phyloP scores from a whole-genome alignment of 306 rosid genomes.

The Quillaja saponaria region DNA sequence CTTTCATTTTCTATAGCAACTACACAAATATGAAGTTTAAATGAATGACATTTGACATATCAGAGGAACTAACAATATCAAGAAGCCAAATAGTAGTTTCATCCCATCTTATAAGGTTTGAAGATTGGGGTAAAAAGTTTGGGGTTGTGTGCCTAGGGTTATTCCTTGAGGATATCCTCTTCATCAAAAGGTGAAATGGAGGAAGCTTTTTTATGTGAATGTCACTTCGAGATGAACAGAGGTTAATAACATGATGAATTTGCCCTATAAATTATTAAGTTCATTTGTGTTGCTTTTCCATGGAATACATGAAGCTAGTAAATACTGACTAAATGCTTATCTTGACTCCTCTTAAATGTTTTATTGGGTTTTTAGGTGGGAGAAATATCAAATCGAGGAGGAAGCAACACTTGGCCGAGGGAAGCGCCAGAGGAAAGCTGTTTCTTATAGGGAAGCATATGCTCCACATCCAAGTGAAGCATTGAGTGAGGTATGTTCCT shows the following conservation, averaged over 20 bases:
- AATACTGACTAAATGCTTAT: slow-evolving; percentile 24
- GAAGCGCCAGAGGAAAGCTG: slow-evolving; percentile 93
- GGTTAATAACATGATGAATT: slow-evolving; percentile 31
- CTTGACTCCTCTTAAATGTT: slow-evolving; percentile 19
- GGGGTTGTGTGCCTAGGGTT: too few species aligned
- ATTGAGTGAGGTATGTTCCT: slow-evolving; percentile 70
- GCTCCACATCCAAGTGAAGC: slow-evolving; percentile 83
- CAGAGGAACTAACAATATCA: too few species aligned
- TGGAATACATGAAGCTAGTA: slow-evolving; percentile 22
- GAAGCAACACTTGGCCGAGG: slow-evolving; percentile 99
- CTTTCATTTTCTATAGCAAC: slow-evolving; percentile 10
- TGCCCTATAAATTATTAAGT: not conserved
- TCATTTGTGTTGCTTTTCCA: slow-evolving; percentile 22
- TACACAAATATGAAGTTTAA: slow-evolving; percentile 11
- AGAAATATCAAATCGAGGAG: slow-evolving; percentile 94
- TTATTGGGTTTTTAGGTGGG: slow-evolving; percentile 72
- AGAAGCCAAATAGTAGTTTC: too few species aligned
- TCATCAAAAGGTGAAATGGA: slow-evolving; percentile 22
- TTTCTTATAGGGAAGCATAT: slow-evolving; percentile 91
- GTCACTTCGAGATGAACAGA: too few species aligned
- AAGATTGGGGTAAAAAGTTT: too few species aligned
- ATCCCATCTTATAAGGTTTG: too few species aligned
- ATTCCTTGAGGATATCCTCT: slow-evolving; percentile 20
- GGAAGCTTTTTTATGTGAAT: too few species aligned
- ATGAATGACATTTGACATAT: slow-evolving; percentile 5